These are phyloP conservation scores for Botrytis medusae DNA, from an alignment of 2,329 filamentous ascomycete genomes.

Conservation along the genomic window DNA sequence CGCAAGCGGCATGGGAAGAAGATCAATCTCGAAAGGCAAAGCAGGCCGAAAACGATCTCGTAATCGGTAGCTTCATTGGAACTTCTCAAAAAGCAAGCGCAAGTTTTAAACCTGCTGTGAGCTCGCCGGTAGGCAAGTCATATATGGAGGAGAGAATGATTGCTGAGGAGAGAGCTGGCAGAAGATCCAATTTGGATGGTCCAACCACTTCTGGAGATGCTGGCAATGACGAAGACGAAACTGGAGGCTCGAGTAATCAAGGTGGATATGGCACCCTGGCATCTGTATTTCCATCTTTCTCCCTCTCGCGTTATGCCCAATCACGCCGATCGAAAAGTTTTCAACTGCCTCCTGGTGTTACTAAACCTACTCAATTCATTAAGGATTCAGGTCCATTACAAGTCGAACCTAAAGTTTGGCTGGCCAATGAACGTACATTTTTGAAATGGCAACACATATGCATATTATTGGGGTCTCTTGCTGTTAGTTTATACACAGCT, in stretches of 20 bases:
- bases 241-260: slow-evolving; percentile 37
- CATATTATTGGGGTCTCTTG: slow-evolving; percentile 80
- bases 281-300: slow-evolving; percentile 79
- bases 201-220: slow-evolving; percentile 27
- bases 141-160: slow-evolving; percentile 58
- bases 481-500: slow-evolving; percentile 84
- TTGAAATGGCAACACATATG: slow-evolving; percentile 98
- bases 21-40: slow-evolving; percentile 83
- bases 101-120: slow-evolving; percentile 59
- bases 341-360: slow-evolving; percentile 80
- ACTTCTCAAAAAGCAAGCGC: slow-evolving; percentile 38
- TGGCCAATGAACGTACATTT: slow-evolving; percentile 97
- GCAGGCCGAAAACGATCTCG: slow-evolving; percentile 81
- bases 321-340: slow-evolving; percentile 52
- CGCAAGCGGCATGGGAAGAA: slow-evolving; percentile 84
- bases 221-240: slow-evolving; percentile 42
- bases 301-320: slow-evolving; percentile 72
- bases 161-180: slow-evolving; percentile 42
- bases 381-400: slow-evolving; percentile 91
- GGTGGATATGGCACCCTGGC: slow-evolving; percentile 58
- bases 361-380: slow-evolving; percentile 81
- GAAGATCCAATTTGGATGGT: slow-evolving; percentile 36
- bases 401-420: slow-evolving; percentile 97
- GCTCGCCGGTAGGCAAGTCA: slow-evolving; percentile 68
- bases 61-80: slow-evolving; percentile 84